A percentile compares a stretch with the other conserved stretches of the same genome.
Conservation (phyloP, 1,139 yeast genomes). For the Candida dubliniensis region DNA sequence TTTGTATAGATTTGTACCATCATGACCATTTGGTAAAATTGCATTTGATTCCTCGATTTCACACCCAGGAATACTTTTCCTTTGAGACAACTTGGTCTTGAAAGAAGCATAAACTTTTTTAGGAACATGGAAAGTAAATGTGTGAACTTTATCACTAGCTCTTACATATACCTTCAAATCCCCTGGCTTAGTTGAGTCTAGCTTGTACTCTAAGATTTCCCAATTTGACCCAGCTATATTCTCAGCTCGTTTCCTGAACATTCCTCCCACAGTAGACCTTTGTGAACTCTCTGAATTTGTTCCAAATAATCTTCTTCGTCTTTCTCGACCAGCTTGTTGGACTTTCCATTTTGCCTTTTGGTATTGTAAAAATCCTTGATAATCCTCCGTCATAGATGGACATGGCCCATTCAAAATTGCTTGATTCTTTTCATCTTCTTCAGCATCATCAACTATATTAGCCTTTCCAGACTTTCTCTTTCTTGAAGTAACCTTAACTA, state of each 20-base stretch:
- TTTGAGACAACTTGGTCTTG: conserved; percentile 49
- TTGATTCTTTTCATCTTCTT: conserved; percentile 42
- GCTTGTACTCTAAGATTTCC: conserved; percentile 77
- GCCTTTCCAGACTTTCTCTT: conserved; percentile 30
- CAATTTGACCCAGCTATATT: conserved; percentile 73
- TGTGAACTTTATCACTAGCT: conserved; percentile 72
- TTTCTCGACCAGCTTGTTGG: conserved; percentile 67
- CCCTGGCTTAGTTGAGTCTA: conserved; percentile 64
- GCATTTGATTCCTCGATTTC: conserved; percentile 60
- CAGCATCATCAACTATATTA: conserved; percentile 36
- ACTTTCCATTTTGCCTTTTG: conserved; percentile 86
- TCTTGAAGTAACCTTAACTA: conserved; percentile 53
- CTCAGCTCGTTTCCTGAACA: conserved; percentile 79
- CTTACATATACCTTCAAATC: conserved; percentile 70
- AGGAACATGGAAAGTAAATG: conserved; percentile 71
- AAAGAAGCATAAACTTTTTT: conserved; percentile 71
- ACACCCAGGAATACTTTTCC: conserved; percentile 50
- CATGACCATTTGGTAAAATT: conserved; percentile 70
- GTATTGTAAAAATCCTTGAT: conserved; percentile 70
- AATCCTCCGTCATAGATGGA: conserved; percentile 75
- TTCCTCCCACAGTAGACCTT: conserved; percentile 59
- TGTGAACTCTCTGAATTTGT: conserved; percentile 47
- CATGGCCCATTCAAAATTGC: conserved; percentile 53
- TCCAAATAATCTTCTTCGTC: conserved; percentile 82
- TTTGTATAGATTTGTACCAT: conserved; percentile 56